Evolutionary conservation across 768 basidiomycete genomes (phyloP).

Genomic region (Naganishia vaughanmartiniae): DNA sequence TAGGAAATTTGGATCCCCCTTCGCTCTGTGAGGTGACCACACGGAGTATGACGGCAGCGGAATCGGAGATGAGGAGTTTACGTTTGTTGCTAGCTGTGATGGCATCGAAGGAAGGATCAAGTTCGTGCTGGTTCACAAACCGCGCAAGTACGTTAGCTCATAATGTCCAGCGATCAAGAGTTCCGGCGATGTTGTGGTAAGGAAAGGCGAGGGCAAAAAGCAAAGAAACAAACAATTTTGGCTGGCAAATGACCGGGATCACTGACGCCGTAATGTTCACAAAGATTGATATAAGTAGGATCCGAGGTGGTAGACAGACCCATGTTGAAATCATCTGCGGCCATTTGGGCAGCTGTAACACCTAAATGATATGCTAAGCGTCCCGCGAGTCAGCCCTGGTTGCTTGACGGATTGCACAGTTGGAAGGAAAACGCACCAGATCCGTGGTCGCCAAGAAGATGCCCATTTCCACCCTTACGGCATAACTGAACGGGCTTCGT

Average conservation of each 20-base stretch:
- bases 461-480: conserved; percentile 41
- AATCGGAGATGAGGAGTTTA: conserved; percentile 38
- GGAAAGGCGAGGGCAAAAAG: background rate
- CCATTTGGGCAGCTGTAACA: conserved; percentile 36
- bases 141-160: too few relatives aligned
- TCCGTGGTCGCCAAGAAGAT: conserved; percentile 43
- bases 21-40: background rate
- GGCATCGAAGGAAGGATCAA: conserved; percentile 35
- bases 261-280: conserved; percentile 37
- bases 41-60: conserved; percentile 27
- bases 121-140: conserved; percentile 33
- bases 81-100: conserved; percentile 39
- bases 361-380: conserved; percentile 40
- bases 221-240: conserved; percentile 36
- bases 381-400: background rate
- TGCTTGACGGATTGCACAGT: background rate
- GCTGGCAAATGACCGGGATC: conserved; percentile 37
- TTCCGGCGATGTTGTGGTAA: background rate
- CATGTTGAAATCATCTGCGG: conserved; percentile 39
- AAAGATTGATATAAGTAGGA: conserved; percentile 33
- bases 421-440: conserved; percentile 33
- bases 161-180: too few relatives aligned
- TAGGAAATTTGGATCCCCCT: background rate
- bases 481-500: conserved; percentile 34
- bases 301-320: conserved; percentile 28